Base-by-base conservation (phyloP, 2,329 filamentous ascomycete genomes). In the Diaporthe ilicicola region DNA sequence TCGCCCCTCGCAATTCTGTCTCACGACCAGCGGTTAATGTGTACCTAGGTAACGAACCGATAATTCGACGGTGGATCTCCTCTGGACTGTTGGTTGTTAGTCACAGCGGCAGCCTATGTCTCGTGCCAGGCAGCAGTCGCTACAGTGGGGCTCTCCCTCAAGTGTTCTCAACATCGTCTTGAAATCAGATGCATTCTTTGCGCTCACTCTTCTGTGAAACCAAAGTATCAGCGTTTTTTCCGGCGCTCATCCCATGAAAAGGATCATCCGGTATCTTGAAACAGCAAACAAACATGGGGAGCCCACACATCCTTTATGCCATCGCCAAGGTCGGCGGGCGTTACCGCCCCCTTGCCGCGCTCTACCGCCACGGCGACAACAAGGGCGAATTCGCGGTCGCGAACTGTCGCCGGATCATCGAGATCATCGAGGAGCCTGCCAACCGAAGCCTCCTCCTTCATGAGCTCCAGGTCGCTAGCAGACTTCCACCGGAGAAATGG, bases 161-260 rank as follows among this genome's bases (percentile, higher is more conserved):
- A n/a, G n/a, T n/a, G n/a, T n/a, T 59, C 22, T 10, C 12, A 34
- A 29, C 39, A 34, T 34, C 29, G 27, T 24, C 19, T 48, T 19
- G 19, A 62, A 10, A 32, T 48, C 29, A 62, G 6, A 48, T 9
- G 27, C 27, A 22, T 15, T n/a, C 27, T 17, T 3, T 12, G 10
- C 9, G 3, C 10, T 15, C 2, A 10, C 2, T 17, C 19, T 3
- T 15, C 27, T 62, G 27, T 24, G 2, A 13, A 1, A 22, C 13
- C 6, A 13, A 32, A 5, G 8, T 42, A 6, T 7, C 12, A 17
- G 34, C 15, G 4, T 6, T 15, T 22, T 3, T 39, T 0, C n/a
- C 15, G 0, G 7, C 24, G 0, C 1, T 39, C 0, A 2, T 27
- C 19, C 24, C 1, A n/a, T 5, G 3, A 34, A 7, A 0, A 42